Evolutionary conservation across 805 yeast species (phyloP).

Genomic region (Clavispora vitiphila): DNA sequence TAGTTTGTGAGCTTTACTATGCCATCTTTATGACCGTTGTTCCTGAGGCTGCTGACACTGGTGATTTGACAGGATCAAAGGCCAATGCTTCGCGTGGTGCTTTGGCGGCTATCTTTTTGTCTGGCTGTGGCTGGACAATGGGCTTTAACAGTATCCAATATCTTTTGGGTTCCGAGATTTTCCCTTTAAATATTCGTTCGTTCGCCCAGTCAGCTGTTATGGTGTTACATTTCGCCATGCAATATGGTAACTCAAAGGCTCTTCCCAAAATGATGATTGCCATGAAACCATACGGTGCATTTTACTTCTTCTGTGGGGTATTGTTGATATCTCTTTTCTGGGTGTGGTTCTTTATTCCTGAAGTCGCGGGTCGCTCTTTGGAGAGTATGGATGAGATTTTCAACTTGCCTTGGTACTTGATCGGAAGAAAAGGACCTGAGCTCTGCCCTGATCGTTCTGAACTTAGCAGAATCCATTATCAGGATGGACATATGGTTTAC

Average conservation of each 20-base stretch:
- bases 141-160: conserved; percentile 57
- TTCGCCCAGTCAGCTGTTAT: conserved; percentile 47
- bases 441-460: conserved; percentile 50
- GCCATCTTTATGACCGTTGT: conserved; percentile 44
- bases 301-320: conserved; percentile 46
- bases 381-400: conserved; percentile 50
- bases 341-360: conserved; percentile 48
- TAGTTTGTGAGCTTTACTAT: conserved; percentile 39
- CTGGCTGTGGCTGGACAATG: conserved; percentile 55
- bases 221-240: conserved; percentile 54
- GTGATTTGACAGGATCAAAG: conserved; percentile 25
- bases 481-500: conserved; percentile 3
- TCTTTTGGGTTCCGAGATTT: conserved; percentile 49
- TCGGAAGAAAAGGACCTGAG: conserved; percentile 50
- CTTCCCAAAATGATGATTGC: conserved; percentile 47
- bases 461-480: conserved; percentile 23
- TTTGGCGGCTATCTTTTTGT: conserved; percentile 44
- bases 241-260: conserved; percentile 54
- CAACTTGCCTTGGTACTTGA: conserved; percentile 51
- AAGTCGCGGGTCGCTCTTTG: conserved; percentile 45
- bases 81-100: conserved; percentile 42
- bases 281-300: conserved; percentile 45
- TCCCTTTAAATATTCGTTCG: conserved; percentile 47
- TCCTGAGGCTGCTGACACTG: conserved; percentile 37
- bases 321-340: conserved; percentile 37